A percentile compares a stretch with the other conserved stretches of the same genome.
phyloP scores from a whole-genome alignment of 1,284 basidiomycete species.

The Inonotus obliquus region DNA sequence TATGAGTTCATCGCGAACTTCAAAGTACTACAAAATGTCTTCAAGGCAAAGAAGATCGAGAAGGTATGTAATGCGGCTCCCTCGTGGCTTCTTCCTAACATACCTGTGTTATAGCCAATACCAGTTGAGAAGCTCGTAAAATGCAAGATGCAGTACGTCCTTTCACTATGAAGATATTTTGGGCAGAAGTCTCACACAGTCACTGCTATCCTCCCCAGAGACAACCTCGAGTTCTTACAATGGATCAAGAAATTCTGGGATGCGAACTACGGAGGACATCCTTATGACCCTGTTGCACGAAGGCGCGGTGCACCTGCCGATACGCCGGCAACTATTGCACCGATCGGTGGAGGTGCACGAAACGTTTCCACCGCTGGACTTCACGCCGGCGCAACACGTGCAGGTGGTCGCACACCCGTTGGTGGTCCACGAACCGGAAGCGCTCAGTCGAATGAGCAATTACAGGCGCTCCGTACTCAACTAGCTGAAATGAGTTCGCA shows the following conservation, averaged over 20 bases:
- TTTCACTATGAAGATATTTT: too few relatives aligned
- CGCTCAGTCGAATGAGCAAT: slow-evolving; percentile 54
- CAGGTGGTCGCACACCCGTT: slow-evolving; percentile 49
- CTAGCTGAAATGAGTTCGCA: slow-evolving; percentile 80
- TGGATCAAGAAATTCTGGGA: slow-evolving; percentile 99
- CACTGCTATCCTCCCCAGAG: slow-evolving; percentile 40
- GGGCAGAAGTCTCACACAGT: background rate
- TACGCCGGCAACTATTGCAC: slow-evolving; percentile 73
- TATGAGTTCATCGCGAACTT: slow-evolving; percentile 96
- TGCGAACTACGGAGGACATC: slow-evolving; percentile 81
- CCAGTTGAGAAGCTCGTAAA: slow-evolving; percentile 90
- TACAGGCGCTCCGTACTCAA: slow-evolving; percentile 69
- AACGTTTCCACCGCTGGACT: background rate
- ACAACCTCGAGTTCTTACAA: slow-evolving; percentile 98
- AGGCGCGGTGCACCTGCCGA: slow-evolving; percentile 73
- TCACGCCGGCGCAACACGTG: slow-evolving; percentile 2
- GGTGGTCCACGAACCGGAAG: slow-evolving; percentile 59
- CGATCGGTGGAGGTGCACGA: slow-evolving; percentile 33
- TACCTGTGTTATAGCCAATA: slow-evolving; percentile 70
- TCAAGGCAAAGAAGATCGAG: slow-evolving; percentile 88
- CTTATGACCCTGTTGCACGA: slow-evolving; percentile 84
- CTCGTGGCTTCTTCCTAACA: background rate
- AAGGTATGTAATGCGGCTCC: slow-evolving; percentile 55
- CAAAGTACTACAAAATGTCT: slow-evolving; percentile 89
- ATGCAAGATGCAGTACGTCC: slow-evolving; percentile 99